Base-by-base conservation (phyloP, 176 grass and related monocot species). In the Triticum monococcum region DNA sequence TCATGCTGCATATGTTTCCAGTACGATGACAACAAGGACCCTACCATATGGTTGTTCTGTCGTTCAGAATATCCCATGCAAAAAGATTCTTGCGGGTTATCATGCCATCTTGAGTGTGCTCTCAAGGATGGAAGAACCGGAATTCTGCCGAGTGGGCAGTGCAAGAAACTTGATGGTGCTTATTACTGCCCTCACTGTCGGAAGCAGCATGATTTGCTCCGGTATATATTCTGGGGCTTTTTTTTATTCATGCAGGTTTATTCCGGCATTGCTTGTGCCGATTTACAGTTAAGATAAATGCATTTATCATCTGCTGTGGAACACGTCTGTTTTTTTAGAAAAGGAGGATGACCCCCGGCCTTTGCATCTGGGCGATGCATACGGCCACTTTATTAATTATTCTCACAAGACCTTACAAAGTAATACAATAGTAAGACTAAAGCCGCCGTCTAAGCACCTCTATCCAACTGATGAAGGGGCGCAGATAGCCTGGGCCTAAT, bases 21-120 rank as follows among this genome's bases (percentile, higher is more conserved):
- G 22, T 98, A 93, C 24, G 96, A 98, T 80, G 96, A 98, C 79
- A 98, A 98, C 64, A 98, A 98, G 84, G 96, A 98, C 69, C 95
- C 96, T 70, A 95, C 91, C 77, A 91, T 98, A 13, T 98, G 96
- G 96, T 84, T 98, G 75, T 87, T 94, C 63, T 98, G 96, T 79
- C 75, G 83, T 22, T 36, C 35, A 36, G 35, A 36, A 36, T 36
- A 36, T 36, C 35, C 35, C 35, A 6, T 36, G 35, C 35, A 36
- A 5, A 36, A 36, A 36, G 35, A 36, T 36, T 36, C 35, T 36
- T 36, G 35, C 4, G 35, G 35, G 5, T 36, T 36, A 36, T 36
- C 35, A 36, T 36, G 35, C 35, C 35, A 36, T 36, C 35, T 36
- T 5, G 96, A 98, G 83, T 98, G 96, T 86, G 93, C 93, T 32